Percentiles rank a stretch among this genome's conserved stretches.
Evolutionary conservation across 306 rosid species (phyloP).

Genomic region (Vicia faba): DNA sequence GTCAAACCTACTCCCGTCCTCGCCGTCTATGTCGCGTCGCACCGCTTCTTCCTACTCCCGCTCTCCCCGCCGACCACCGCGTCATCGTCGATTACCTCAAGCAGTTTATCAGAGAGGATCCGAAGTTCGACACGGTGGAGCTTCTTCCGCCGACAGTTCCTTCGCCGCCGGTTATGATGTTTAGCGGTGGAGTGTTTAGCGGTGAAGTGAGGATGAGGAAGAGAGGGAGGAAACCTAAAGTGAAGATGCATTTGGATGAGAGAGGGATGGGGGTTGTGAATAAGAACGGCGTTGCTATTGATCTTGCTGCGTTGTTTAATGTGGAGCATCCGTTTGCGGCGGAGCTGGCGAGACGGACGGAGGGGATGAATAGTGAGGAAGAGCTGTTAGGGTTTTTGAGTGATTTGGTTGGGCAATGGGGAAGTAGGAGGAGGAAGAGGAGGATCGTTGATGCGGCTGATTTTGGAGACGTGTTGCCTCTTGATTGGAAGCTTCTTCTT

Average conservation of each 20-base stretch:
- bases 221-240: constrained; percentile 82
- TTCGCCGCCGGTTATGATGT: background rate
- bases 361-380: constrained; percentile 63
- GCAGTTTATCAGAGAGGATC: constrained; percentile 59
- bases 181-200: background rate
- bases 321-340: constrained; percentile 61
- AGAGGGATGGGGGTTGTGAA: constrained; percentile 49
- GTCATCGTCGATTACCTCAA: constrained; percentile 65
- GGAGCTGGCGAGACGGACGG: constrained; percentile 65
- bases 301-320: constrained; percentile 43
- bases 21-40: constrained; percentile 70
- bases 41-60: constrained; percentile 50
- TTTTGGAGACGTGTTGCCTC: constrained; percentile 67
- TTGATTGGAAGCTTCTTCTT: constrained; percentile 81
- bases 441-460: constrained; percentile 69
- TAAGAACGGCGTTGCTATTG: constrained; percentile 52
- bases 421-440: constrained; percentile 80
- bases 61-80: constrained; percentile 56
- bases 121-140: constrained; percentile 62
- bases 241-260: constrained; percentile 48
- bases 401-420: constrained; percentile 84
- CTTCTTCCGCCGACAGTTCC: constrained; percentile 26
- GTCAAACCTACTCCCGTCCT: constrained; percentile 71
- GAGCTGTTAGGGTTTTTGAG: constrained; percentile 74
- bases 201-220: constrained; percentile 53